phyloP scores from a whole-genome alignment of 2,329 filamentous ascomycete genomes.

The Macrophomina pseudophaseolina region DNA sequence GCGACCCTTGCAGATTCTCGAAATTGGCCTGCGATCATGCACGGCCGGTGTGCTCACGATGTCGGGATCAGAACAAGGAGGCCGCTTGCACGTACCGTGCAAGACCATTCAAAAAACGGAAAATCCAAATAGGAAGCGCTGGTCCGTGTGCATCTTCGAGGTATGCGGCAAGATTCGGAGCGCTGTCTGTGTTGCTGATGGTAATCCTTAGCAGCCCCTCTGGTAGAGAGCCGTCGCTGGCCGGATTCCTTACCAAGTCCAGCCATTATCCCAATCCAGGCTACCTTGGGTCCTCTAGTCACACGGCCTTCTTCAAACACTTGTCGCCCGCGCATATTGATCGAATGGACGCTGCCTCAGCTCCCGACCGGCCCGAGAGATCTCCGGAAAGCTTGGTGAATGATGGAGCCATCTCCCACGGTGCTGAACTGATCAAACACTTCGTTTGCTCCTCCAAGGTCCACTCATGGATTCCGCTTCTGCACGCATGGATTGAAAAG shows the following conservation, averaged over 20 bases:
- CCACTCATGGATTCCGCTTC: conserved; percentile 30
- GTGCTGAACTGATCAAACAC: conserved; percentile 32
- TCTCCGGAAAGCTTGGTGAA: conserved; percentile 21
- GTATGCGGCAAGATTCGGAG: neutral
- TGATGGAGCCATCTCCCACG: conserved; percentile 31
- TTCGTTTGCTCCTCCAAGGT: conserved; percentile 28
- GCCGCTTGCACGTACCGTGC: conserved; percentile 35
- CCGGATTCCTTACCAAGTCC: neutral
- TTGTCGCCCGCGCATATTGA: conserved; percentile 29
- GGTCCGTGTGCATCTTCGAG: conserved; percentile 7
- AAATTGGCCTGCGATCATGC: conserved; percentile 39
- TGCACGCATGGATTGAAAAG: conserved; percentile 34
- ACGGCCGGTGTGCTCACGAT: conserved; percentile 36
- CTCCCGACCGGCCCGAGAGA: neutral
- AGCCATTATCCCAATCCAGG: conserved; percentile 41
- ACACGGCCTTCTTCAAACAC: conserved; percentile 40
- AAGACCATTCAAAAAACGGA: conserved; percentile 36
- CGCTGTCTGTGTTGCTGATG: neutral
- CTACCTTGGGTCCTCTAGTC: conserved; percentile 40
- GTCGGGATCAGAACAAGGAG: conserved; percentile 30
- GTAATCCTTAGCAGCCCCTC: neutral
- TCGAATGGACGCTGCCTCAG: neutral
- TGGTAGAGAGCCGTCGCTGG: neutral
- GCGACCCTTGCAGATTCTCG: conserved; percentile 37
- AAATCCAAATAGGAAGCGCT: conserved; percentile 15